phyloP scores from a whole-genome alignment of 2,329 filamentous ascomycete species.

The Penicillium frequentans region DNA sequence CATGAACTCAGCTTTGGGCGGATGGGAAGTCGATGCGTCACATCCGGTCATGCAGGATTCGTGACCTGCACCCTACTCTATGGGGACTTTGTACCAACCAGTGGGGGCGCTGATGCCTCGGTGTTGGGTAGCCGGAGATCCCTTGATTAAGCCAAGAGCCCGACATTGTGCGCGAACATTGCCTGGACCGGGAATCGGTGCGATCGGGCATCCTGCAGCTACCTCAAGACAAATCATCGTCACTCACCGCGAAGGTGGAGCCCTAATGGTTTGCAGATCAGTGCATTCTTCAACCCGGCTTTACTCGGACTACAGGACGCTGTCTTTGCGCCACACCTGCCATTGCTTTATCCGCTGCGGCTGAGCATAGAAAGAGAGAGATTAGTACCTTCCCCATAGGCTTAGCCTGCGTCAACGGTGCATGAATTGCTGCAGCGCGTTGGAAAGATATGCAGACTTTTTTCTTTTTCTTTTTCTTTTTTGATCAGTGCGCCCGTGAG shows the following conservation, averaged over 20 bases:
- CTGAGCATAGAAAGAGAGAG: constrained; percentile 1
- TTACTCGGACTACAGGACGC: constrained; percentile 11
- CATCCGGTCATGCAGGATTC: constrained; percentile 15
- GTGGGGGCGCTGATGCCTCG: constrained; percentile 1
- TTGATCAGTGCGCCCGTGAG: neutral
- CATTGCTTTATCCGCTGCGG: constrained; percentile 9
- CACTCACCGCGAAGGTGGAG: neutral
- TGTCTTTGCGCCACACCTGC: constrained; percentile 16
- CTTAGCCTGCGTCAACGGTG: neutral
- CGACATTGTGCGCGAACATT: neutral
- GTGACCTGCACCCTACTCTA: constrained; percentile 6
- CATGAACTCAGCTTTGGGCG: neutral
- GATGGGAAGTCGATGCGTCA: constrained; percentile 13
- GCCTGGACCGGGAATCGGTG: constrained; percentile 1
- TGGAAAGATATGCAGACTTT: neutral
- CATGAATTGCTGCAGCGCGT: neutral
- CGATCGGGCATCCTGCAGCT: constrained; percentile 12
- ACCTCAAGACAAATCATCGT: constrained; percentile 8
- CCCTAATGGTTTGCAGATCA: constrained; percentile 12
- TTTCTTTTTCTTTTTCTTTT: no score
- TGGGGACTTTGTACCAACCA: neutral
- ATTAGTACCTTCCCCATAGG: neutral
- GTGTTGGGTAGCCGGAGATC: neutral
- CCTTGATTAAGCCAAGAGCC: neutral
- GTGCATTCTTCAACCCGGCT: constrained; percentile 5